Base-by-base conservation (phyloP, 2,329 filamentous ascomycete species). In the Pseudogymnoascus sp. region DNA sequence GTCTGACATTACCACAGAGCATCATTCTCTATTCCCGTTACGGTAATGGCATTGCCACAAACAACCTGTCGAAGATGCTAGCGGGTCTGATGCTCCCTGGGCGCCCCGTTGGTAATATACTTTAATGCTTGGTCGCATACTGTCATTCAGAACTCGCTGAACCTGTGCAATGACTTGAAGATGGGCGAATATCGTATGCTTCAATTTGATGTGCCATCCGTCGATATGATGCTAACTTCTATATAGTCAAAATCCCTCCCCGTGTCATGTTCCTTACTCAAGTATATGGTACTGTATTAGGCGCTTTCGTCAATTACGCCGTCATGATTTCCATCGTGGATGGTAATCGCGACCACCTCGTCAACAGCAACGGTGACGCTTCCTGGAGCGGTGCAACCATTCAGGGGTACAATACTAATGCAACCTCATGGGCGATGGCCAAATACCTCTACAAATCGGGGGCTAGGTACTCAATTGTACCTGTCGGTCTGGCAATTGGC, bases 111-210 rank as follows among this genome's bases (percentile, higher is more conserved):
- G 75, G 75, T 7, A 78, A 79, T 63, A 75, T 78, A 78, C 67
- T 80, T 80, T 68, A 79, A 82, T 6, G 78, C 78, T 9, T 84
- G 81, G 81, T 84, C 81, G 1, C 82, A 85, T 70, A 82, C 79
- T 38, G 79, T 84, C 58, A 83, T 85, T 58, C 11, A 62, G 2
- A 81, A 81, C 59, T 72, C 76, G 0, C 78, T 84, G 49, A 79
- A 73, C 61, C 72, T 85, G 5, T 80, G 75, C 38, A 79, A 77
- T 55, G 81, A 84, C 64, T 69, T 85, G 23, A 85, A 85, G 72
- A 77, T 84, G 75, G 83, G 82, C 19, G 80, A 84, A 73, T 85
- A 85, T 60, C 76, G 80, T 80, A 72, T 60, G 78, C 73, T 3
- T 19, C 14, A 0, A 3, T 25, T n/a, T 12, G 1, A 8, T 14